Conservation (phyloP, 768 basidiomycete genomes). For the Macrolepiota dolichaula region DNA sequence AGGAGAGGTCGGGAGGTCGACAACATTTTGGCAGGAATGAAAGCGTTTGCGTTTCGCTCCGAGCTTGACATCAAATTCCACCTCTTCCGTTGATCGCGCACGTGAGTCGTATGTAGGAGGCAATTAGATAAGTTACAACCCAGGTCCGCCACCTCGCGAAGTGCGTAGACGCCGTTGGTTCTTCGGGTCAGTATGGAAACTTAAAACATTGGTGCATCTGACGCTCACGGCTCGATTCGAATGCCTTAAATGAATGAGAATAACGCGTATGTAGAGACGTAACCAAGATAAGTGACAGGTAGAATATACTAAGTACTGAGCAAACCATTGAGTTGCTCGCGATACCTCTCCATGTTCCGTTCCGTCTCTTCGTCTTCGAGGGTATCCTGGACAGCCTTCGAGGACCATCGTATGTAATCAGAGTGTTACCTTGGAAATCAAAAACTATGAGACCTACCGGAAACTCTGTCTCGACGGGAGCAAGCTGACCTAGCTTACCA, state of each 20-base stretch:
- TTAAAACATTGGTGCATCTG: too few relatives aligned
- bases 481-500: slow-evolving; percentile 89
- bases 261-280: not conserved
- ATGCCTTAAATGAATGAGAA: not conserved
- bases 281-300: not conserved
- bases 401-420: not conserved
- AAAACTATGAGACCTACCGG: slow-evolving; percentile 54
- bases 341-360: slow-evolving; percentile 86
- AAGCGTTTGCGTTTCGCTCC: slow-evolving; percentile 12
- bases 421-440: slow-evolving; percentile 10
- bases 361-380: slow-evolving; percentile 81
- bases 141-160: not conserved
- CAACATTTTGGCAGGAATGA: slow-evolving; percentile 41
- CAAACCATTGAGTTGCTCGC: slow-evolving; percentile 84
- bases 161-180: too few relatives aligned
- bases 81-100: slow-evolving; percentile 13
- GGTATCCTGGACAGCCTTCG: slow-evolving; percentile 56
- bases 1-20: slow-evolving; percentile 55
- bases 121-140: slow-evolving; percentile 3
- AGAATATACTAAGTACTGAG: slow-evolving; percentile 52
- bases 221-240: too few relatives aligned
- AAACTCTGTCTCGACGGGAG: slow-evolving; percentile 63
- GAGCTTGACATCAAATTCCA: slow-evolving; percentile 7
- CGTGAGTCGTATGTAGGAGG: slow-evolving; percentile 4
- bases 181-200: too few relatives aligned